Evolutionary conservation across 2,329 filamentous ascomycete genomes (phyloP), one percentile per base, ranked within the genome.

Genomic region (Pseudocercospora crystallina): DNA sequence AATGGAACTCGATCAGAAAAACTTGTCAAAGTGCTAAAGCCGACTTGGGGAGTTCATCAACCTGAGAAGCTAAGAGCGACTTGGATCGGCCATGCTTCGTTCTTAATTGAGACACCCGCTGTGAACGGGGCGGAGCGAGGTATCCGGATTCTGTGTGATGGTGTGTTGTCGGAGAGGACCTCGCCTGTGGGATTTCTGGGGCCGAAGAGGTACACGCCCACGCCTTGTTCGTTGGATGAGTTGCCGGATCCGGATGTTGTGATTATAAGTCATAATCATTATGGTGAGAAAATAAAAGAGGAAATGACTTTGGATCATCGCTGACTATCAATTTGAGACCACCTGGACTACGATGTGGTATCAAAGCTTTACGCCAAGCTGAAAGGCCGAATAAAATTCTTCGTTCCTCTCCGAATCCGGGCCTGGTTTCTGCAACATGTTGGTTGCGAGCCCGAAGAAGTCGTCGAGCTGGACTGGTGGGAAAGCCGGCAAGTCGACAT

Each of bases 261-360:
- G 2, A 66, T 73, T 50, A 79, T 82, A 41, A 78, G 73, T 47
- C 80, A 82, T 61, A 78, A 80, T 56, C 79, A 82, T 59, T 81
- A 80, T 57, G 50, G 82, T 56, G 79, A 82, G 50, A 62, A 68
- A 20, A 56, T 77, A n/a, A 73, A 73, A 54, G 56, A 53, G 37
- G 65, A 63, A 29, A 67, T 69, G 35, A 66, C 5, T 7, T 30
- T 3, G 11, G n/a, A 10, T 51, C 78, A 4, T 80, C 60, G 76
- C 80, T 57, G 79, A 81, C 60, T 80, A 11, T 5, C 5, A 36
- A 79, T n/a, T n/a, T n/a, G n/a, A 56, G 78, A 82, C 56, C 79
- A 81, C 50, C 68, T 81, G 43, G 77, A 81, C 53, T 64, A 69
- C 5, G 65, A 70, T 13, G 76, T 76, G 0, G 63, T 82, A 34